phyloP scores from a whole-genome alignment of 495 filamentous ascomycete genomes.

The Annulohypoxylon moriforme region DNA sequence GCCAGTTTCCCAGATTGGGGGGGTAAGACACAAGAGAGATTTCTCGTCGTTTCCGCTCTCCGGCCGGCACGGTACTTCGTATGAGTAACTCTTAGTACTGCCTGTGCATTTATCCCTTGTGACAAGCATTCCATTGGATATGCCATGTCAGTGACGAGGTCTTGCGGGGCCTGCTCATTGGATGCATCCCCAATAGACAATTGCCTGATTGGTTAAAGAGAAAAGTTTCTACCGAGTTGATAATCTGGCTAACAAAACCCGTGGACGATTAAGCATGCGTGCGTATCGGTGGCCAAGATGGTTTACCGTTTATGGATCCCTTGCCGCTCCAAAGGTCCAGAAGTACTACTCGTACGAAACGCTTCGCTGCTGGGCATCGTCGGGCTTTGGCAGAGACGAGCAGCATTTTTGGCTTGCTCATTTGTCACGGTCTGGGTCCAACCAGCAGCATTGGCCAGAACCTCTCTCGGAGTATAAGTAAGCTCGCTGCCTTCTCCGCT shows the following conservation, averaged over 20 bases:
- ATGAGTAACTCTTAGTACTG: constrained; percentile 27
- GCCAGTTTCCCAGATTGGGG: constrained; percentile 29
- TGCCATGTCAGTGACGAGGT: constrained; percentile 42
- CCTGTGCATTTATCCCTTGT: constrained; percentile 47
- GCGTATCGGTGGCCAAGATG: constrained; percentile 43
- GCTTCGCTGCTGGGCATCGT: constrained; percentile 43
- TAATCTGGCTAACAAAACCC: constrained; percentile 44
- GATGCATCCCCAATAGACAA: constrained; percentile 34
- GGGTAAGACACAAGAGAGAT: constrained; percentile 23
- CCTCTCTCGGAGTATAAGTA: constrained; percentile 40
- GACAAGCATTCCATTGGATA: constrained; percentile 46
- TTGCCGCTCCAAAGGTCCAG: constrained; percentile 38
- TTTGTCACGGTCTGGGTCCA: constrained; percentile 44
- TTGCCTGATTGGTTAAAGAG: constrained; percentile 48
- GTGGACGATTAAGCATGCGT: constrained; percentile 42
- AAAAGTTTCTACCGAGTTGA: constrained; percentile 43
- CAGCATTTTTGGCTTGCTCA: constrained; percentile 21
- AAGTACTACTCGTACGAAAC: constrained; percentile 23
- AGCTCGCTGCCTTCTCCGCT: constrained; percentile 40
- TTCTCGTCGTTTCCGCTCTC: constrained; percentile 36
- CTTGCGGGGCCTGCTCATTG: constrained; percentile 42
- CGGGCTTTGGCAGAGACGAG: constrained; percentile 37
- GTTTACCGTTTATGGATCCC: constrained; percentile 39
- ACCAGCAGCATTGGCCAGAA: constrained; percentile 39
- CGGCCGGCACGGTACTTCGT: constrained; percentile 40